Percentiles rank a stretch among this genome's conserved stretches.
These are phyloP conservation scores for Penicillium freii DNA, from an alignment of 2,329 filamentous ascomycete genomes.

Conservation along the genomic window DNA sequence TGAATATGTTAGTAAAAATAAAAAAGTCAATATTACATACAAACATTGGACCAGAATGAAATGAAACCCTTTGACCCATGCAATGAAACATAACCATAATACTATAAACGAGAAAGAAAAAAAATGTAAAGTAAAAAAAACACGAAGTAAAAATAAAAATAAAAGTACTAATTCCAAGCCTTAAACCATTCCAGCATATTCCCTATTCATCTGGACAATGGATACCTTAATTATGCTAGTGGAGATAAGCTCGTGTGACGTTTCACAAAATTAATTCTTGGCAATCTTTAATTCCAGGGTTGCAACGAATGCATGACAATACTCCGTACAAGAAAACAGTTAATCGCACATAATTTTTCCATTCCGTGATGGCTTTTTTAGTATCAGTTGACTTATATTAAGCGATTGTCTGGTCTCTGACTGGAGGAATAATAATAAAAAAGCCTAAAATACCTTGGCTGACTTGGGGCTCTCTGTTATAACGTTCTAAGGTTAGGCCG, in stretches of 20 bases:
- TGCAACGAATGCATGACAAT: slow-evolving; percentile 28
- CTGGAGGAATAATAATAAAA: neutral
- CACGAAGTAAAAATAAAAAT: neutral
- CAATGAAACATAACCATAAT: slow-evolving; percentile 4
- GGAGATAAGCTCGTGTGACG: slow-evolving; percentile 41
- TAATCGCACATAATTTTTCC: slow-evolving; percentile 4
- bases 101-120: neutral
- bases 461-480: neutral
- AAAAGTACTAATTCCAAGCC: neutral
- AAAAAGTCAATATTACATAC: neutral
- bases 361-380: neutral
- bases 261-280: slow-evolving; percentile 34
- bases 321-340: slow-evolving; percentile 16
- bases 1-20: neutral
- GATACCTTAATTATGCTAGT: slow-evolving; percentile 37
- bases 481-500: neutral
- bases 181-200: slow-evolving; percentile 9
- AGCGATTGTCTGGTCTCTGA: neutral
- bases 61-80: slow-evolving; percentile 1
- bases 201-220: slow-evolving; percentile 13
- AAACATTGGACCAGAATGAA: neutral
- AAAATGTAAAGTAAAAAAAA: neutral
- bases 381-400: neutral
- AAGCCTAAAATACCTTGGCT: neutral
- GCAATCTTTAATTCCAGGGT: slow-evolving; percentile 34